phyloP scores from a whole-genome alignment of 106 monocot species.

The Chionographis japonica region DNA sequence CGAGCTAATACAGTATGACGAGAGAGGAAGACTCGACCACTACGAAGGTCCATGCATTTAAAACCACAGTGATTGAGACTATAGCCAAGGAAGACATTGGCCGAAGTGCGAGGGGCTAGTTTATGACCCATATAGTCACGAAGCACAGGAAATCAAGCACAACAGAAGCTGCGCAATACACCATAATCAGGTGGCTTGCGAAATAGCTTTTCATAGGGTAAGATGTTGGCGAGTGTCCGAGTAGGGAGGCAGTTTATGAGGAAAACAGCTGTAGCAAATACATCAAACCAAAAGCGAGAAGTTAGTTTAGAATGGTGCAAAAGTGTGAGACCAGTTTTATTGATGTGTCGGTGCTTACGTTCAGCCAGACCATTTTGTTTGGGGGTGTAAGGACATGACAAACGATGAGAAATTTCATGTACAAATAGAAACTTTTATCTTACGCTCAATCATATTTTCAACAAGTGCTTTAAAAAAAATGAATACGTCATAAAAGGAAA shows the following conservation, averaged over 20 bases:
- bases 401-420: not conserved
- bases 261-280: too few species aligned
- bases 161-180: too few species aligned
- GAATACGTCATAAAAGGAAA: not conserved
- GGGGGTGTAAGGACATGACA: not conserved
- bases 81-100: not conserved
- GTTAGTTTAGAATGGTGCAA: not conserved
- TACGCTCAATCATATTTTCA: slow-evolving; percentile 1
- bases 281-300: not conserved
- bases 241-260: too few species aligned
- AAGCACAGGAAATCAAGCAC: too few species aligned
- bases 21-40: not conserved
- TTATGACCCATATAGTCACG: too few species aligned
- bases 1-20: not conserved
- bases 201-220: too few species aligned
- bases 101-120: not conserved
- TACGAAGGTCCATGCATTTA: slow-evolving; percentile 1
- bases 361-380: not conserved
- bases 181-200: too few species aligned
- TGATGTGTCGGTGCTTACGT: not conserved
- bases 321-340: not conserved
- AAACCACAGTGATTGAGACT: slow-evolving; percentile 1
- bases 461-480: not conserved
- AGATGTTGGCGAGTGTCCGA: too few species aligned
- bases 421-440: not conserved